Percentiles rank a stretch among this genome's conserved stretches.
These are phyloP conservation scores for Aspergillus pseudotamarii DNA, from an alignment of 2,329 filamentous ascomycete species.

Conservation along the genomic window DNA sequence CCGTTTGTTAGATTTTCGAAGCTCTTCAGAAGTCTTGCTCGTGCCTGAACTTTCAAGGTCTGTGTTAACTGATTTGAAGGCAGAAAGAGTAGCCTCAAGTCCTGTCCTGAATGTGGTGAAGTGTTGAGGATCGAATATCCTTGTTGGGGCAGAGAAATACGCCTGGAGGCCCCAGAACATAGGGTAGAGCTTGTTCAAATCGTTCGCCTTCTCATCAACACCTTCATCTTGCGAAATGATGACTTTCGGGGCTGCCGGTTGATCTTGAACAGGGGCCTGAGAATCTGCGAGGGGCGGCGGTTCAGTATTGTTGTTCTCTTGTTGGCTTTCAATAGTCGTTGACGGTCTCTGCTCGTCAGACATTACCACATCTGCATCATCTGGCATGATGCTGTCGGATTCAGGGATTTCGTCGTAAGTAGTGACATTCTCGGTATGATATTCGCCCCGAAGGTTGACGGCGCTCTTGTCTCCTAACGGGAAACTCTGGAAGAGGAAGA, in stretches of 20 bases:
- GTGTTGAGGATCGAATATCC: constrained; percentile 71
- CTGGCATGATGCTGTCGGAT: constrained; percentile 39
- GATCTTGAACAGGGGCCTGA: constrained; percentile 17
- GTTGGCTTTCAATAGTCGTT: constrained; percentile 35
- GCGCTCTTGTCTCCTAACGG: constrained; percentile 95
- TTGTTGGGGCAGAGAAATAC: constrained; percentile 86
- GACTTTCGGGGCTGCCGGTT: constrained; percentile 28
- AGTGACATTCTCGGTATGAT: constrained; percentile 92
- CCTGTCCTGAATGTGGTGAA: constrained; percentile 68
- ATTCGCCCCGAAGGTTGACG: constrained; percentile 93
- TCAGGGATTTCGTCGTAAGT: constrained; percentile 67
- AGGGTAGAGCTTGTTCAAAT: constrained; percentile 77
- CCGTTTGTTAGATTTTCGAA: constrained; percentile 68
- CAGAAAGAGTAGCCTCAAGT: constrained; percentile 65
- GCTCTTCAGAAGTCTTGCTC: constrained; percentile 63
- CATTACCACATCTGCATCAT: constrained; percentile 69
- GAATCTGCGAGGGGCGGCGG: constrained; percentile 19
- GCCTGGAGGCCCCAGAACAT: constrained; percentile 93
- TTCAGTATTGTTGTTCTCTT: constrained; percentile 31
- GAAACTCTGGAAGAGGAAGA: constrained; percentile 98
- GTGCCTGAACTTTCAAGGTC: constrained; percentile 68
- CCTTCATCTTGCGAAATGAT: constrained; percentile 28
- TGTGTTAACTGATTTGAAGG: constrained; percentile 72
- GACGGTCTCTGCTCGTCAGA: constrained; percentile 43
- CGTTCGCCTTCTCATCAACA: constrained; percentile 51